These are phyloP conservation scores for Exobasidium cylindrosporum DNA, from an alignment of 1,284 basidiomycete species.

Conservation along the genomic window DNA sequence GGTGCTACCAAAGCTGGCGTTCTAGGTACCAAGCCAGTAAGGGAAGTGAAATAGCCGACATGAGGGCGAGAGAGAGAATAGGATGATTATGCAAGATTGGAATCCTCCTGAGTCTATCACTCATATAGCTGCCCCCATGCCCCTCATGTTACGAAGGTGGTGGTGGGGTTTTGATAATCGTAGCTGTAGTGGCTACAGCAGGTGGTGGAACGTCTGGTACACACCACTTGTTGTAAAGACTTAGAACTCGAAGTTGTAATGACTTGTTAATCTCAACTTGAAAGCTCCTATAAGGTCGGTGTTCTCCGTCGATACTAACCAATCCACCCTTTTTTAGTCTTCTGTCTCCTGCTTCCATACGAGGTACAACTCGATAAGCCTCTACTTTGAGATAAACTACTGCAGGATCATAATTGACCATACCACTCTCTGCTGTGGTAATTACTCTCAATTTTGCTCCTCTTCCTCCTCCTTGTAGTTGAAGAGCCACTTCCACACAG, in stretches of 20 bases:
- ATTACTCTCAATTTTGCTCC: slow-evolving; percentile 37
- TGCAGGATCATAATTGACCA: slow-evolving; percentile 35
- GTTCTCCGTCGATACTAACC: slow-evolving; percentile 73
- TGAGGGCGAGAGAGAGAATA: slow-evolving; percentile 8
- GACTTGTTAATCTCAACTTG: slow-evolving; percentile 69
- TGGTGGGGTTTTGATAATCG: not conserved
- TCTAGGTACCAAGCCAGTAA: not conserved
- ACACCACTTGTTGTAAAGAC: slow-evolving; percentile 32
- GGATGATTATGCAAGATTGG: slow-evolving; percentile 16
- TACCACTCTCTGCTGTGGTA: slow-evolving; percentile 37
- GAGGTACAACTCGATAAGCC: slow-evolving; percentile 47
- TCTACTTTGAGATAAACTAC: slow-evolving; percentile 48
- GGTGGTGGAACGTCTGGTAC: slow-evolving; percentile 28
- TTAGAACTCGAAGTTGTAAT: slow-evolving; percentile 27
- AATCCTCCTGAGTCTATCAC: not conserved
- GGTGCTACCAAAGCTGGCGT: not conserved
- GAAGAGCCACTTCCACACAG: slow-evolving; percentile 40
- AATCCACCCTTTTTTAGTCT: slow-evolving; percentile 27
- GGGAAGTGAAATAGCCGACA: slow-evolving; percentile 10
- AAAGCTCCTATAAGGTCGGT: slow-evolving; percentile 73
- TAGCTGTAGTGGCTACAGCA: not conserved
- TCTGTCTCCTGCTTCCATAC: slow-evolving; percentile 29
- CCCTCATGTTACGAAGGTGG: not conserved
- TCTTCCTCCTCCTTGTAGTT: slow-evolving; percentile 38
- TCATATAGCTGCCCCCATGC: not conserved